Conservation (phyloP, 192 early-diverging fungal species). For the Podila verticillata region DNA sequence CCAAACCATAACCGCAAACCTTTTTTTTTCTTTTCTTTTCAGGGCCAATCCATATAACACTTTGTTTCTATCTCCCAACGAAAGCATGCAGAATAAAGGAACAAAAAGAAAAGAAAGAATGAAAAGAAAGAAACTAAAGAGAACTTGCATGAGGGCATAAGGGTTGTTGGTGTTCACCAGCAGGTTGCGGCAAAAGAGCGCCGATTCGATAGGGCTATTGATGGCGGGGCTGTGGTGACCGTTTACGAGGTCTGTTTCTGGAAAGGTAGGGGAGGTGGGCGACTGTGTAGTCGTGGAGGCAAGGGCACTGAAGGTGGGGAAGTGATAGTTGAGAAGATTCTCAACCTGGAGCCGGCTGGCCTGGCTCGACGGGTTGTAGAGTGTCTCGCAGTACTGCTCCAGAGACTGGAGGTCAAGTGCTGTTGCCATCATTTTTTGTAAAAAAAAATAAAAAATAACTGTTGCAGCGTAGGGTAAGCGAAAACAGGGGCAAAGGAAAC, state of each 20-base stretch:
- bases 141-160: constrained; percentile 70
- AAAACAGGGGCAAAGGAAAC: too few species aligned
- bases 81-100: not conserved
- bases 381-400: constrained; percentile 68
- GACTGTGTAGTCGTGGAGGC: constrained; percentile 50
- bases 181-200: constrained; percentile 63
- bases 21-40: not conserved
- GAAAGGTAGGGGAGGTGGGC: constrained; percentile 24
- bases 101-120: not conserved
- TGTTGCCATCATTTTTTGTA: constrained; percentile 38
- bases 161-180: constrained; percentile 69
- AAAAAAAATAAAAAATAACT: not conserved
- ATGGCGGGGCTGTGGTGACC: constrained; percentile 50
- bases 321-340: constrained; percentile 75
- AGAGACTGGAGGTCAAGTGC: constrained; percentile 49
- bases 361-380: constrained; percentile 67
- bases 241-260: constrained; percentile 19
- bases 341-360: constrained; percentile 75
- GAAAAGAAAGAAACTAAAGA: not conserved
- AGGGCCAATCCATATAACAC: not conserved
- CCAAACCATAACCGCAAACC: not conserved
- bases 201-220: constrained; percentile 66
- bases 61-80: not conserved
- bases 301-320: constrained; percentile 80
- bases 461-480: not conserved